Percentiles rank a stretch among this genome's conserved stretches.
Evolutionary conservation across 192 early-diverging fungal genomes (phyloP).

Genomic region (Mortierella claussenii): DNA sequence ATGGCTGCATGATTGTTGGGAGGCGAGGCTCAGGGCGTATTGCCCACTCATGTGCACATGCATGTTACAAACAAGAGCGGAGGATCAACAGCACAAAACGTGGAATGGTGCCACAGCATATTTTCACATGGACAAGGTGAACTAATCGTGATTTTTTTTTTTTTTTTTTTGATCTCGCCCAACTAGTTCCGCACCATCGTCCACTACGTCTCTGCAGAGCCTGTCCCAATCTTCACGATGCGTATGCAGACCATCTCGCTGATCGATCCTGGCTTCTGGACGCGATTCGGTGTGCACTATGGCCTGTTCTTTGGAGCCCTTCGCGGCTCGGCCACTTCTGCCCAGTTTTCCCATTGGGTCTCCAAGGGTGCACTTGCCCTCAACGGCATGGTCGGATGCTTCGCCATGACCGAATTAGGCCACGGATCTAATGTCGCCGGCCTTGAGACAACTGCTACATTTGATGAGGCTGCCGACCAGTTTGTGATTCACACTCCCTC

Average conservation of each 20-base stretch:
- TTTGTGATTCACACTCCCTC: constrained; percentile 82
- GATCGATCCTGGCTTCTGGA: constrained; percentile 89
- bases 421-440: constrained; percentile 90
- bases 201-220: constrained; percentile 73
- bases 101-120: no score
- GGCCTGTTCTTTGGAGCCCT: constrained; percentile 90
- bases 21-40: no score
- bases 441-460: constrained; percentile 91
- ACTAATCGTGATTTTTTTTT: not conserved
- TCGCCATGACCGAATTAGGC: constrained; percentile 85
- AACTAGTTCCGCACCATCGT: constrained; percentile 67
- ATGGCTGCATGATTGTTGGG: no score
- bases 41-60: no score
- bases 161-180: not conserved
- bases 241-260: constrained; percentile 82
- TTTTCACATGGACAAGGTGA: not conserved
- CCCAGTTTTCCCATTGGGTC: constrained; percentile 87
- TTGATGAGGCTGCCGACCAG: constrained; percentile 75
- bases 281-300: constrained; percentile 88
- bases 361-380: constrained; percentile 80
- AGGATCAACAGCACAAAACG: no score
- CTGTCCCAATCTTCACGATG: constrained; percentile 69
- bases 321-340: constrained; percentile 81
- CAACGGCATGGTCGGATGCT: constrained; percentile 87
- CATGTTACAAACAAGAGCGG: no score